phyloP scores from a whole-genome alignment of 2,329 filamentous ascomycete species.

The Pezicula carpinea region DNA sequence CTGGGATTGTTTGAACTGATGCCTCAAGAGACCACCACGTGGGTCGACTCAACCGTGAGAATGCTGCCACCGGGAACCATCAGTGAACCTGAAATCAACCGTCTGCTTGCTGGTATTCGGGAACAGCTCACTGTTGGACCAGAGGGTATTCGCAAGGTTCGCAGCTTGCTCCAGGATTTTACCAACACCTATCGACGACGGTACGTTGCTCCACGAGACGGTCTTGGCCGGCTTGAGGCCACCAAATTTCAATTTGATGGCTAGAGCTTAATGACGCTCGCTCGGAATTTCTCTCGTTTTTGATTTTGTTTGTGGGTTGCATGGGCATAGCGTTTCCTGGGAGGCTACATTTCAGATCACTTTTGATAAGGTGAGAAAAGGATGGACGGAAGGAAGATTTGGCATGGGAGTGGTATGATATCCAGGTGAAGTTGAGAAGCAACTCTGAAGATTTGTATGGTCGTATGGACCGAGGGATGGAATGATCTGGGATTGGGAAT shows the following conservation, averaged over 20 bases:
- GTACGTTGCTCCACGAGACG: constrained; percentile 93
- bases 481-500: too few species aligned
- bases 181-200: constrained; percentile 89
- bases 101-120: constrained; percentile 74
- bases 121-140: constrained; percentile 67
- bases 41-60: constrained; percentile 79
- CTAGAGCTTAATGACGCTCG: constrained; percentile 12
- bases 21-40: constrained; percentile 71
- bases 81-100: constrained; percentile 72
- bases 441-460: not conserved
- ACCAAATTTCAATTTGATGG: constrained; percentile 73
- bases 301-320: too few species aligned
- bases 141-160: constrained; percentile 66
- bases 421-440: too few species aligned
- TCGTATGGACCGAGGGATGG: not conserved
- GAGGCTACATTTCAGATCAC: not conserved
- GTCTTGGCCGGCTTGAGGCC: constrained; percentile 81
- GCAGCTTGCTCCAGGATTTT: constrained; percentile 88
- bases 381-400: not conserved
- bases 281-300: too few species aligned
- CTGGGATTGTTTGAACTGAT: constrained; percentile 84
- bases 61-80: constrained; percentile 81
- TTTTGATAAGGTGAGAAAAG: not conserved
- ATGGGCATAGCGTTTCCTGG: not conserved
- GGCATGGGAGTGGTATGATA: too few species aligned